Evolutionary conservation across 1,139 yeast genomes (phyloP), one percentile per base, ranked within the genome.

Genomic region (Pichia sp.): DNA sequence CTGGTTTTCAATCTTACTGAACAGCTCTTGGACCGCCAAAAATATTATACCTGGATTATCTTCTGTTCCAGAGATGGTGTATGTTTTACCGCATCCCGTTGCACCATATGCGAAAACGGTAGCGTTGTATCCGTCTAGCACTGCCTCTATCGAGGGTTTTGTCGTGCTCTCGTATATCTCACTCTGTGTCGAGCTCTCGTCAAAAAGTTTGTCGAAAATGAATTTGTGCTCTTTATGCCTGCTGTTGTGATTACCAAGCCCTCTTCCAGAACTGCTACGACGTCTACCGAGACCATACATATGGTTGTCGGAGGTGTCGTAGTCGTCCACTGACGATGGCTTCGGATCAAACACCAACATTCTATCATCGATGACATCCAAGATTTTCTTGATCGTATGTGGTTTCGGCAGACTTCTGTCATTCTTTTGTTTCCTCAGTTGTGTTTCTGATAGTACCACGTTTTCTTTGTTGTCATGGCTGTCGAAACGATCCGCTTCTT

Each of bases 71-170:
- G 85, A 79, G 41, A 91, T 87, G 0, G 98, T 91, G 65, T 86
- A 90, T 0, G 98, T 90, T 66, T 91, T 91, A n/a, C 99, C 99
- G 67, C 98, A 93, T 0, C 99, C 99, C 0, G 99, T 90, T 26
- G 96, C 96, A 2, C 99, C 99, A 66, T 93, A 93, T 1, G 99
- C 98, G 72, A 93, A 93, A 0, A 91, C 90, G 0, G 97, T 90
- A 6, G 96, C 85, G 67, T 91, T 89, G 67, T 74, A 88, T 0
- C 97, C 97, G 58, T 87, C 95, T 45, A 91, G 67, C 0, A 89
- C 83, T 43, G 85, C 79, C 56, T 84, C 90, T 8, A 91, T 70
- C 45, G 89, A 70, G 0, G 96, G 93, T 49, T 76, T 72, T 0
- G 96, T 82, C 0, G 96, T 87, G 44, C 70, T 69, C 31, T 72